These are phyloP conservation scores for Blastobotrys americana DNA, from an alignment of 805 yeast genomes.

Conservation along the genomic window DNA sequence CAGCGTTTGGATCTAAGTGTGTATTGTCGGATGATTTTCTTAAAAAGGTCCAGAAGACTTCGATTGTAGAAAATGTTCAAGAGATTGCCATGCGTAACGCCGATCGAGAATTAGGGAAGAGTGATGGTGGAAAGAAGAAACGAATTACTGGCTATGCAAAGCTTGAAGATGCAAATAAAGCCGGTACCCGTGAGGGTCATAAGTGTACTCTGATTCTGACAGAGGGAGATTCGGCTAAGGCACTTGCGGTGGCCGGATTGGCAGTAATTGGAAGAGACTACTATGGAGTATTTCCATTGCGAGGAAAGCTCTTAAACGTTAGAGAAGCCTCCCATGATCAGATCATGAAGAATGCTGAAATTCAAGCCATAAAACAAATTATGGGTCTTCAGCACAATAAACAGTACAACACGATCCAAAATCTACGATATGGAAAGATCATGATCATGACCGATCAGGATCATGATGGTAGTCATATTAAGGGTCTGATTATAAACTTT, in stretches of 20 bases:
- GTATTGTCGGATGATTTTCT: constrained; percentile 73
- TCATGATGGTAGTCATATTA: constrained; percentile 98
- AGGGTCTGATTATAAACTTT: constrained; percentile 89
- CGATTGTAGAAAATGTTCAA: constrained; percentile 57
- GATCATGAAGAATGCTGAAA: constrained; percentile 85
- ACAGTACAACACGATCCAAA: constrained; percentile 61
- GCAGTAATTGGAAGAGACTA: constrained; percentile 92
- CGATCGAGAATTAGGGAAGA: constrained; percentile 75
- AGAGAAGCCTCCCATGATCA: constrained; percentile 97
- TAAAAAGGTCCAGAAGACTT: constrained; percentile 65
- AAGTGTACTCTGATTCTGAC: constrained; percentile 90
- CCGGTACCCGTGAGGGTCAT: constrained; percentile 88
- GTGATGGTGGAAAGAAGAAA: constrained; percentile 75
- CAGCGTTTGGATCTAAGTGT: constrained; percentile 83
- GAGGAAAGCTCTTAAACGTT: constrained; percentile 92
- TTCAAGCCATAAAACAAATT: constrained; percentile 89
- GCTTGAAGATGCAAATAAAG: constrained; percentile 90
- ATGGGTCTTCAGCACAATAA: constrained; percentile 94
- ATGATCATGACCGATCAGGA: constrained; percentile 99
- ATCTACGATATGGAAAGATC: constrained; percentile 86
- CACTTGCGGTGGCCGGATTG: constrained; percentile 87
- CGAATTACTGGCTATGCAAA: constrained; percentile 86
- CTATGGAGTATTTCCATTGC: constrained; percentile 90
- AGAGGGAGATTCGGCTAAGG: constrained; percentile 94
- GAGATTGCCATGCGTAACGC: constrained; percentile 85